Evolutionary conservation across 169 alveolate species (phyloP).

Genomic region (Eimeria necatrix): DNA sequence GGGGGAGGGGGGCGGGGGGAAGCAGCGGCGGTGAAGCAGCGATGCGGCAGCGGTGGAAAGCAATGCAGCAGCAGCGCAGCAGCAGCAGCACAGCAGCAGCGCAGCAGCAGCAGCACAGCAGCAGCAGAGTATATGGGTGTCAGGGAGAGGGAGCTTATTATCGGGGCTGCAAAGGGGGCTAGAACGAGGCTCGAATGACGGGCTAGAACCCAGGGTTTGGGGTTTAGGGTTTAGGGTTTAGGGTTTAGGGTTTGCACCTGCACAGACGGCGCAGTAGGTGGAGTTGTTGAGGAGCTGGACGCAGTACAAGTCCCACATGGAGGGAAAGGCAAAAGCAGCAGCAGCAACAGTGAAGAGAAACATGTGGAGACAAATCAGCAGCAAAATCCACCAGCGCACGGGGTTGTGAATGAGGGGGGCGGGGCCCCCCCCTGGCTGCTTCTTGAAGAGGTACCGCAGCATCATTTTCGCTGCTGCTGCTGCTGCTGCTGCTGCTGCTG

Average conservation of each 20-base stretch:
- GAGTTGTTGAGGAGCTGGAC: constrained; percentile 24
- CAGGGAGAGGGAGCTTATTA: too few species aligned
- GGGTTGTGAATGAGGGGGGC: constrained; percentile 79
- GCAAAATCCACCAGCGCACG: constrained; percentile 1
- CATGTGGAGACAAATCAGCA: constrained; percentile 57
- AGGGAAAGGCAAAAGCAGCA: constrained; percentile 40
- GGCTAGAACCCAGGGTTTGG: too few species aligned
- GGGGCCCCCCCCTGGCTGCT: constrained; percentile 81
- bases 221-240: constrained; percentile 7
- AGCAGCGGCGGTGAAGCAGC: too few species aligned
- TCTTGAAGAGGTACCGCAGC: constrained; percentile 64
- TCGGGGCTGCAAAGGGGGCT: too few species aligned
- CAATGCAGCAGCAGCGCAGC: neutral
- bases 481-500: neutral
- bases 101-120: neutral
- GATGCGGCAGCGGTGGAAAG: neutral
- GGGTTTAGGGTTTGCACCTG: constrained; percentile 47
- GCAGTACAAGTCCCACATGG: constrained; percentile 50
- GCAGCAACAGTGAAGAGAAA: constrained; percentile 58
- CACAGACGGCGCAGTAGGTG: constrained; percentile 52
- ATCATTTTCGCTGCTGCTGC: neutral
- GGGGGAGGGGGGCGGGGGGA: too few species aligned
- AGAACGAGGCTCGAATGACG: too few species aligned
- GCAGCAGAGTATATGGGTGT: too few species aligned
- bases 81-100: neutral